These are phyloP conservation scores for Tetrahymena elliotti DNA, from an alignment of 73 alveolate species.

Conservation along the genomic window DNA sequence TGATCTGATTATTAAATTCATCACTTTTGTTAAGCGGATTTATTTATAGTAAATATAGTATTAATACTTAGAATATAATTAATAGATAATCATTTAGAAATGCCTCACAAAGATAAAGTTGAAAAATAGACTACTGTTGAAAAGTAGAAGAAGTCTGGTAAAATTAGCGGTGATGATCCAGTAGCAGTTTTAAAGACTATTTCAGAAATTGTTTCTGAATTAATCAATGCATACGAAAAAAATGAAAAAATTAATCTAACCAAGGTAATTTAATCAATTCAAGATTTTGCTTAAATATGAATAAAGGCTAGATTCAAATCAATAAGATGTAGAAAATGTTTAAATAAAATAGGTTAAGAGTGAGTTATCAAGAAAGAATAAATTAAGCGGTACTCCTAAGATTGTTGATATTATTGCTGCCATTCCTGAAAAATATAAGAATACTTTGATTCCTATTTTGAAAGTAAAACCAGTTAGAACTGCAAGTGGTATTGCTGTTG, in stretches of 20 bases:
- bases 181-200: slow-evolving; percentile 79
- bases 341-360: slow-evolving; percentile 56
- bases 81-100: background rate
- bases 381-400: slow-evolving; percentile 87
- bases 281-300: background rate
- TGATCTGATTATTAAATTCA: background rate
- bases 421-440: slow-evolving; percentile 89
- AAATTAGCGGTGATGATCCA: slow-evolving; percentile 53
- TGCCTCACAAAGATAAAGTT: background rate
- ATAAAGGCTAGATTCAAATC: background rate
- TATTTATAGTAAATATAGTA: background rate
- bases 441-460: slow-evolving; percentile 80
- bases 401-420: slow-evolving; percentile 91
- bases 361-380: slow-evolving; percentile 77
- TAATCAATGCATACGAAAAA: slow-evolving; percentile 72
- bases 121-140: background rate
- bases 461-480: slow-evolving; percentile 97
- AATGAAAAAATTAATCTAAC: slow-evolving; percentile 52
- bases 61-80: background rate
- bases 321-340: background rate
- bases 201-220: slow-evolving; percentile 75
- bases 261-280: background rate
- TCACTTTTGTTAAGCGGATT: background rate
- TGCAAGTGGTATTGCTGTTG: slow-evolving; percentile 98
- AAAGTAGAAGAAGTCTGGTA: slow-evolving; percentile 15